These are phyloP conservation scores for Phytophthora palmivora DNA, from an alignment of 352 stramenopile species.

Conservation along the genomic window DNA sequence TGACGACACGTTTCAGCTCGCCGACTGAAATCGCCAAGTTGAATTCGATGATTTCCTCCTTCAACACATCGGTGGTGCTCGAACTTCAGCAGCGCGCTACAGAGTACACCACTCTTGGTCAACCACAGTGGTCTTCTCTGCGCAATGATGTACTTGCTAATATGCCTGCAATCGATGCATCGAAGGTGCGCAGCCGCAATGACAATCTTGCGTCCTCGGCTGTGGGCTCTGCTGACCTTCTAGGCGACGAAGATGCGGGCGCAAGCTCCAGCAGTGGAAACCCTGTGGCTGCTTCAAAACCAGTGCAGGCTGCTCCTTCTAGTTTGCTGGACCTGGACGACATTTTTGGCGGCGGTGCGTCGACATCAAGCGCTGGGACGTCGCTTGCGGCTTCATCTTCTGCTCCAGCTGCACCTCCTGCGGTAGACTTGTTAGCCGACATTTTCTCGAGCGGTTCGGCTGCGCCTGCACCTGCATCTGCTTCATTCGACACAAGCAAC, in stretches of 20 bases:
- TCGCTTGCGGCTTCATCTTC: slow-evolving; percentile 31
- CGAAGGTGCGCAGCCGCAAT: slow-evolving; percentile 78
- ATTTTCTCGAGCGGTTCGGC: slow-evolving; percentile 86
- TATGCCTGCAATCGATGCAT: slow-evolving; percentile 95
- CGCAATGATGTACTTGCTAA: slow-evolving; percentile 90
- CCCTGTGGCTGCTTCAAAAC: slow-evolving; percentile 22
- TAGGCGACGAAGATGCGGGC: slow-evolving; percentile 64
- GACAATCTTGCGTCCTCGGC: slow-evolving; percentile 47
- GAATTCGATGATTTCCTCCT: slow-evolving; percentile 89
- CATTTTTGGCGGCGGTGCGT: slow-evolving; percentile 91
- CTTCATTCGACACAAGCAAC: slow-evolving; percentile 27
- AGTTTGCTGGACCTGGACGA: slow-evolving; percentile 96
- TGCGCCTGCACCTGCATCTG: slow-evolving; percentile 26
- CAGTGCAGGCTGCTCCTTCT: slow-evolving; percentile 29
- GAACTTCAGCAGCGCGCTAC: slow-evolving; percentile 97
- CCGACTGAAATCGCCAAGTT: slow-evolving; percentile 77
- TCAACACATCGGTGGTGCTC: slow-evolving; percentile 92
- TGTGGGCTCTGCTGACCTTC: slow-evolving; percentile 71
- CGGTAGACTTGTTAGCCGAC: slow-evolving; percentile 95
- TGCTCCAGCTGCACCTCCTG: slow-evolving; percentile 36
- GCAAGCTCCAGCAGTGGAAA: slow-evolving; percentile 18
- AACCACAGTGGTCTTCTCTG: slow-evolving; percentile 72
- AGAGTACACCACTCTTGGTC: slow-evolving; percentile 94
- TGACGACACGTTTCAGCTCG: slow-evolving; percentile 92
- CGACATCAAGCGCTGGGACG: slow-evolving; percentile 30